Percentiles rank a stretch among this genome's conserved stretches.
These are phyloP conservation scores for Coemansia sp. DNA, from an alignment of 192 early-diverging fungal genomes.

Conservation along the genomic window DNA sequence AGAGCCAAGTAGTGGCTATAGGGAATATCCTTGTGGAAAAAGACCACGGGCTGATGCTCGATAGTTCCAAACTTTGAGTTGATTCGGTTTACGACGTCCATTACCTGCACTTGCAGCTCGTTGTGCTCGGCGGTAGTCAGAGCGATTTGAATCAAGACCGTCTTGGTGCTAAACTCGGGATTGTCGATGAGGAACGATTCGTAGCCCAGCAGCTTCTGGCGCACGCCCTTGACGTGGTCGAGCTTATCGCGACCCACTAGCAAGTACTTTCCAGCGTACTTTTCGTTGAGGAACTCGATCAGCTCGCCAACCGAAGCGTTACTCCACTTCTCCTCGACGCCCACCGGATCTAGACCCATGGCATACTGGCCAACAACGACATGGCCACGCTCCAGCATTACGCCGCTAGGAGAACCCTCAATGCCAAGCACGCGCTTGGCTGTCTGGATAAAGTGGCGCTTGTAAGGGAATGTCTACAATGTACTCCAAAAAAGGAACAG, in stretches of 20 bases:
- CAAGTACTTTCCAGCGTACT: conserved; percentile 90
- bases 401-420: conserved; percentile 83
- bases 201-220: conserved; percentile 91
- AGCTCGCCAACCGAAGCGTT: conserved; percentile 75
- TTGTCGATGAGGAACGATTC: conserved; percentile 83
- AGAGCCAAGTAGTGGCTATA: conserved; percentile 89
- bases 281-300: conserved; percentile 73
- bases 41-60: conserved; percentile 87
- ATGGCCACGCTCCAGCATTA: conserved; percentile 74
- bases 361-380: conserved; percentile 92
- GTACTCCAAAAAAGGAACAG: not conserved
- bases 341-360: conserved; percentile 85
- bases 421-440: conserved; percentile 87
- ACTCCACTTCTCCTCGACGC: conserved; percentile 70
- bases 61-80: conserved; percentile 91
- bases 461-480: conserved; percentile 87
- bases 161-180: conserved; percentile 90
- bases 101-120: conserved; percentile 81
- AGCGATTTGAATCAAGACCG: conserved; percentile 93
- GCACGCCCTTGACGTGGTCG: conserved; percentile 93
- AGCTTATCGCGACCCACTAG: conserved; percentile 95
- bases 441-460: conserved; percentile 84
- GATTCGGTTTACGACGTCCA: conserved; percentile 88
- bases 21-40: conserved; percentile 89
- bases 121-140: conserved; percentile 90